Conservation (phyloP, 768 basidiomycete species). For the Tricholoma bakamatsutake region DNA sequence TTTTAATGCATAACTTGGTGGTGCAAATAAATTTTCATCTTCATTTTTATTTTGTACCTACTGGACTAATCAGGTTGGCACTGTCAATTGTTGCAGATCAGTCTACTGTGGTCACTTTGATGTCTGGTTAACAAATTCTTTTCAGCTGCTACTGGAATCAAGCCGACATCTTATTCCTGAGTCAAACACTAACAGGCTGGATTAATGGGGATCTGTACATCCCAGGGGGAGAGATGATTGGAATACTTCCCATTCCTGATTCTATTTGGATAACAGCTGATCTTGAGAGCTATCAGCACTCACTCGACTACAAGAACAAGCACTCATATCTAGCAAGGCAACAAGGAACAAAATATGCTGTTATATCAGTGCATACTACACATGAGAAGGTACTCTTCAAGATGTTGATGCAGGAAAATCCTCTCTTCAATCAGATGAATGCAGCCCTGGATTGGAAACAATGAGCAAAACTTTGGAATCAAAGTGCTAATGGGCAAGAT, state of each 20-base stretch:
- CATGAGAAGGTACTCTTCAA: slow-evolving; percentile 17
- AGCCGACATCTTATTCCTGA: background rate
- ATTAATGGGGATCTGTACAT: slow-evolving; percentile 7
- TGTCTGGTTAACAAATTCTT: slow-evolving; percentile 14
- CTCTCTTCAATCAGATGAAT: background rate
- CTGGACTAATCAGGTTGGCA: too few species aligned
- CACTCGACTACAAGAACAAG: background rate
- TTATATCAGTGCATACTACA: slow-evolving; percentile 18
- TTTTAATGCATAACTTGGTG: slow-evolving; percentile 14
- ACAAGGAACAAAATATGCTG: slow-evolving; percentile 20
- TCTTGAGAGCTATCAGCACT: slow-evolving; percentile 2
- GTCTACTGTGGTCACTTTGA: slow-evolving; percentile 16
- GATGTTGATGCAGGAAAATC: slow-evolving; percentile 12
- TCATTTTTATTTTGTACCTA: too few species aligned
- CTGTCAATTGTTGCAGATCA: too few species aligned
- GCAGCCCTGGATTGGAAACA: background rate
- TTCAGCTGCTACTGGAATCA: slow-evolving; percentile 6
- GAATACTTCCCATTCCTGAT: slow-evolving; percentile 4
- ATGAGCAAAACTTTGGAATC: background rate
- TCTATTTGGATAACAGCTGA: background rate
- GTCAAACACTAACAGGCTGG: background rate
- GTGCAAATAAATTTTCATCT: too few species aligned
- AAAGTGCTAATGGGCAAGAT: background rate
- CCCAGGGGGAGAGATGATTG: background rate
- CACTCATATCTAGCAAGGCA: slow-evolving; percentile 1